A percentile compares a stretch with the other conserved stretches of the same genome.
Conservation (phyloP, 352 stramenopile genomes). For the Phytophthora pisi region DNA sequence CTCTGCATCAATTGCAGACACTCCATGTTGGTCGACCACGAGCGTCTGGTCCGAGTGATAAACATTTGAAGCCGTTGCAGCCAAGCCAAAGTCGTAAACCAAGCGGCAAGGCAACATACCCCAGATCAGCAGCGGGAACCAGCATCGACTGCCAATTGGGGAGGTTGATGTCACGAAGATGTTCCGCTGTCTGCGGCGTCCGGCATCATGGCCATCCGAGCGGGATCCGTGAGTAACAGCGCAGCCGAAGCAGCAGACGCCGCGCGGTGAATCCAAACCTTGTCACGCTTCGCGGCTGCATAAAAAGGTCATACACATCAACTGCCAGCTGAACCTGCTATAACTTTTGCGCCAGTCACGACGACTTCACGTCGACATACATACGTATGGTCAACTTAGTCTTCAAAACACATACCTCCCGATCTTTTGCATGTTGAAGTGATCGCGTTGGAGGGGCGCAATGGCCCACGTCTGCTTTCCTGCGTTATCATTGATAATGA, state of each 20-base stretch:
- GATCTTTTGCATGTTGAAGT: slow-evolving; percentile 22
- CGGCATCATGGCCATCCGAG: slow-evolving; percentile 18
- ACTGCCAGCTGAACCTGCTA: slow-evolving; percentile 17
- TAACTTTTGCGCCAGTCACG: slow-evolving; percentile 4
- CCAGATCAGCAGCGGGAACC: background rate
- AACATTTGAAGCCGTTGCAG: background rate
- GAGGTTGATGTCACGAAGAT: slow-evolving; percentile 4
- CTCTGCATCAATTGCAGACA: background rate
- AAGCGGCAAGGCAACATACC: background rate
- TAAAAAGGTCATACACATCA: slow-evolving; percentile 5
- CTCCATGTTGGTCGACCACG: too few species aligned
- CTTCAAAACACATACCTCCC: slow-evolving; percentile 13
- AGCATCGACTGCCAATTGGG: background rate
- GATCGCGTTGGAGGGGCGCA: slow-evolving; percentile 14
- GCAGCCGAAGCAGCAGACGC: slow-evolving; percentile 16
- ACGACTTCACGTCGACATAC: background rate
- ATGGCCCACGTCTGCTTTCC: slow-evolving; percentile 24
- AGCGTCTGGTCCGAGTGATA: background rate
- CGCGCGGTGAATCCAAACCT: slow-evolving; percentile 25
- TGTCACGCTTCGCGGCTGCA: slow-evolving; percentile 18
- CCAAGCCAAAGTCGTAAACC: slow-evolving; percentile 8
- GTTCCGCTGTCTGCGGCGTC: background rate
- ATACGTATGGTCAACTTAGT: background rate
- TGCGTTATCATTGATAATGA: too few species aligned
- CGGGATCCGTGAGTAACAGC: slow-evolving; percentile 26